These are phyloP conservation scores for Leishmania guyanensis DNA, from an alignment of 208 protist species.

Conservation along the genomic window DNA sequence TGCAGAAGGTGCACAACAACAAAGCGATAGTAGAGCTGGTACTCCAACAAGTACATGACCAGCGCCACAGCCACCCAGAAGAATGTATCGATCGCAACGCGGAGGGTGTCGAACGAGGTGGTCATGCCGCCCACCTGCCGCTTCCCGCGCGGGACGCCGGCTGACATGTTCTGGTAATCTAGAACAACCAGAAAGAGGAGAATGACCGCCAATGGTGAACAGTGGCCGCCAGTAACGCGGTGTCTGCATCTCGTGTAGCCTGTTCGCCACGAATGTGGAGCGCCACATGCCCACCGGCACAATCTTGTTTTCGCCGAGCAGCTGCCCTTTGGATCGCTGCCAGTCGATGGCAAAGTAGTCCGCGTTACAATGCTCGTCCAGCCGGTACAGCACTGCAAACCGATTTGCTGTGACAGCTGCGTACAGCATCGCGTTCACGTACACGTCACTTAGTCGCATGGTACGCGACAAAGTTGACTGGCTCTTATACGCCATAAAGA, in stretches of 20 bases:
- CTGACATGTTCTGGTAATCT: conserved; percentile 51
- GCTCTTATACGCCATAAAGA: conserved; percentile 72
- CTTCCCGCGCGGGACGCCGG: conserved; percentile 42
- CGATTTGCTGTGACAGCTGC: conserved; percentile 51
- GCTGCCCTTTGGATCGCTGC: conserved; percentile 84
- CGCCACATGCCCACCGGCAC: conserved; percentile 90
- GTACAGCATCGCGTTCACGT: conserved; percentile 75
- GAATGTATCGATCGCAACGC: conserved; percentile 79
- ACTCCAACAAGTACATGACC: conserved; percentile 73
- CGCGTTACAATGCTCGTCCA: conserved; percentile 87
- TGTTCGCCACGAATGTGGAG: conserved; percentile 80
- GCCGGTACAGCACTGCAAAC: conserved; percentile 63
- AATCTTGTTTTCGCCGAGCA: conserved; percentile 84
- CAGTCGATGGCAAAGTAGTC: conserved; percentile 92
- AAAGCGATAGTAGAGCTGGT: conserved; percentile 86
- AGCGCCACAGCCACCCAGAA: conserved; percentile 73
- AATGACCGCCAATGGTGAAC: conserved; percentile 75
- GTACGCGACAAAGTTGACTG: conserved; percentile 43
- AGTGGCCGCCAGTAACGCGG: conserved; percentile 77
- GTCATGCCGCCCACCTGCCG: conserved; percentile 31
- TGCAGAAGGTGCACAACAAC: conserved; percentile 81
- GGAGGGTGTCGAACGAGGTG: conserved; percentile 47
- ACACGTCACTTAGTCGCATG: conserved; percentile 44
- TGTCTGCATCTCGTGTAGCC: conserved; percentile 80
- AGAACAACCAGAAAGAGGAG: conserved; percentile 71